Percentiles rank a stretch among this genome's conserved stretches.
Evolutionary conservation across 352 stramenopile species (phyloP).

Genomic region (Pythium biforme): DNA sequence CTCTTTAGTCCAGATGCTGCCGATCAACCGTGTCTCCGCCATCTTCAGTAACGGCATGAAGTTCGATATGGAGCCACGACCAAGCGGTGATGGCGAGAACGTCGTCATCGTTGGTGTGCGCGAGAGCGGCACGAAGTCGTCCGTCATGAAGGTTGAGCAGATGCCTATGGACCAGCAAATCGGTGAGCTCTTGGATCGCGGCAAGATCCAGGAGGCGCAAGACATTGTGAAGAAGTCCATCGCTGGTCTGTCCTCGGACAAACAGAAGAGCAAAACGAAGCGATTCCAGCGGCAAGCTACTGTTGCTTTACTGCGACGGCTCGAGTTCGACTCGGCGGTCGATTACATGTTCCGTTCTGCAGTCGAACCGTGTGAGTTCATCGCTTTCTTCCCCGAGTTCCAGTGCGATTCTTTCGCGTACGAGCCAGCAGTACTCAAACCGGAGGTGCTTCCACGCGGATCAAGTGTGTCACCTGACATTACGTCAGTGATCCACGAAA

Average conservation of each 20-base stretch:
- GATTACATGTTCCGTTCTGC: constrained; percentile 87
- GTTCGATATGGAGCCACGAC: constrained; percentile 85
- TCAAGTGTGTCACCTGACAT: constrained; percentile 75
- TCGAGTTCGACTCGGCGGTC: constrained; percentile 74
- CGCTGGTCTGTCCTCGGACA: constrained; percentile 63
- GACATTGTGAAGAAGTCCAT: constrained; percentile 86
- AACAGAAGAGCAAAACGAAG: constrained; percentile 88
- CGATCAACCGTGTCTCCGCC: constrained; percentile 54
- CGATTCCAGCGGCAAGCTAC: constrained; percentile 85
- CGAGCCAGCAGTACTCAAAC: constrained; percentile 78
- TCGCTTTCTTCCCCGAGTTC: constrained; percentile 84
- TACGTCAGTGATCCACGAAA: constrained; percentile 69
- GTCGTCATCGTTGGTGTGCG: constrained; percentile 74
- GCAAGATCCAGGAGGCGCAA: constrained; percentile 82
- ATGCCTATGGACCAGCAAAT: constrained; percentile 87
- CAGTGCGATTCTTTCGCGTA: constrained; percentile 84
- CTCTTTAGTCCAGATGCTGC: constrained; percentile 72
- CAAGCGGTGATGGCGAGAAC: constrained; percentile 70
- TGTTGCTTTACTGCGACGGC: constrained; percentile 68
- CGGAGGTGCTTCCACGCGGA: constrained; percentile 78
- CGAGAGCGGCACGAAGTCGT: constrained; percentile 63
- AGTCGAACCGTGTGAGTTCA: constrained; percentile 83
- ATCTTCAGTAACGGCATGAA: constrained; percentile 92
- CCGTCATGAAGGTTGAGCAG: constrained; percentile 82
- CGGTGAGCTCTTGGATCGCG: constrained; percentile 79